These are phyloP conservation scores for Rubroboletus satanas DNA, from an alignment of 768 basidiomycete genomes.

Conservation along the genomic window DNA sequence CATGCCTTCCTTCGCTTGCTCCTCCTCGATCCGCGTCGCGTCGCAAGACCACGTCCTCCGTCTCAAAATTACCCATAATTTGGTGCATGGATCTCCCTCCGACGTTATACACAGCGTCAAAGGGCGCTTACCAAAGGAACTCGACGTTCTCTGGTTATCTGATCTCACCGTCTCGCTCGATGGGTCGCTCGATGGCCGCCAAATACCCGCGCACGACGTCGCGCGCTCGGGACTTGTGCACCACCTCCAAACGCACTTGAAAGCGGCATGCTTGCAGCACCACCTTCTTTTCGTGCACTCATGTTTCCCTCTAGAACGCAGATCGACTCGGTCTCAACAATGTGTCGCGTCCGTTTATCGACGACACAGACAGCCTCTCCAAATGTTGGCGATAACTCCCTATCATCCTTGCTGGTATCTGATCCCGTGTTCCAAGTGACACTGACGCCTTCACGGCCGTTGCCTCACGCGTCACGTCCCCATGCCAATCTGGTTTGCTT, in stretches of 20 bases:
- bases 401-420: conserved; percentile 6
- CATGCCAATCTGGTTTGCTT: conserved; percentile 33
- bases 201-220: conserved; percentile 40
- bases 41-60: conserved; percentile 43
- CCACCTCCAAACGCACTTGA: conserved; percentile 50
- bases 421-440: conserved; percentile 33
- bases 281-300: conserved; percentile 7
- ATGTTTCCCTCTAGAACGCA: conserved; percentile 47
- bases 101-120: conserved; percentile 30
- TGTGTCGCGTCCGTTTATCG: conserved; percentile 52
- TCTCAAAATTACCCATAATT: conserved; percentile 45
- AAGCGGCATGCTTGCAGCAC: conserved; percentile 35
- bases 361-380: conserved; percentile 39
- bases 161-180: conserved; percentile 51
- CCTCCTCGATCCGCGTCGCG: conserved; percentile 38
- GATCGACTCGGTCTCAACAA: conserved; percentile 51
- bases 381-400: conserved; percentile 35
- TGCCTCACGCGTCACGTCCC: conserved; percentile 25
- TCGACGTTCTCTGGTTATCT: conserved; percentile 50
- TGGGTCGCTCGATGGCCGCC: conserved; percentile 46
- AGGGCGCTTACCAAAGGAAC: conserved; percentile 31
- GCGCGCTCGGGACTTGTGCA: conserved; percentile 45
- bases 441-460: conserved; percentile 37
- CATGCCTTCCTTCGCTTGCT: conserved; percentile 33
- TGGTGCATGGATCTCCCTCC: conserved; percentile 35